Evolutionary conservation across 441 rosid species (phyloP).

Genomic region (Corymbia citriodora): DNA sequence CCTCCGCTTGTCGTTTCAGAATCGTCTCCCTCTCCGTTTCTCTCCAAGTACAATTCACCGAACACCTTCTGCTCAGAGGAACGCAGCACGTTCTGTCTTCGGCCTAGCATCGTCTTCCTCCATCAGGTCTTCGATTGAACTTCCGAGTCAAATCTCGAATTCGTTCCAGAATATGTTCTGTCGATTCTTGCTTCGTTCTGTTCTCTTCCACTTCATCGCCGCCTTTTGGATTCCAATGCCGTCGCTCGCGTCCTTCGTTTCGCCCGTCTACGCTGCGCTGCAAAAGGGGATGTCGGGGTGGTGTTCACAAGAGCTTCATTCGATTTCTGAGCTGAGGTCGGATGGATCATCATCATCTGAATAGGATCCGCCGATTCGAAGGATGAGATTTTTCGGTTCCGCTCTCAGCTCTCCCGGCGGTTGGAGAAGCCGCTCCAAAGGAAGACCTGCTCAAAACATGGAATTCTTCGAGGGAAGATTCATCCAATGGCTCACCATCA

Average conservation of each 20-base stretch:
- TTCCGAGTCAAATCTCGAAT: neutral
- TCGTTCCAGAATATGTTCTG: rapidly evolving
- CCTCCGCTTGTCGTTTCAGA: neutral
- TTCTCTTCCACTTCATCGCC: neutral
- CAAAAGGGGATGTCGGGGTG: neutral
- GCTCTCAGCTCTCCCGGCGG: rapidly evolving
- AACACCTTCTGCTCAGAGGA: neutral
- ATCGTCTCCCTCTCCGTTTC: neutral
- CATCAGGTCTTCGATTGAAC: too few relatives aligned
- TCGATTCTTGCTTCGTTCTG: rapidly evolving
- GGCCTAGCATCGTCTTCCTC: neutral
- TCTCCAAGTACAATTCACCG: neutral
- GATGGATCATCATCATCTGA: neutral
- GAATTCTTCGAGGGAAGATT: neutral
- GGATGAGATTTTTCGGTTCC: too few relatives aligned
- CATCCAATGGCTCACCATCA: rapidly evolving
- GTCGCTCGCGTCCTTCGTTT: rapidly evolving
- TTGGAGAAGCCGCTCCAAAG: too few relatives aligned
- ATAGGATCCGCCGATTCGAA: too few relatives aligned
- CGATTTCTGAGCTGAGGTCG: neutral
- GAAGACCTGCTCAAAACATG: neutral
- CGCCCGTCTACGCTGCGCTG: too few relatives aligned
- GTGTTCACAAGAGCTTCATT: neutral
- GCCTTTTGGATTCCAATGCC: neutral
- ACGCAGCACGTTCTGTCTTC: neutral